Evolutionary conservation across 1,139 yeast species (phyloP).

Genomic region (Hyphopichia wangnamkhiaoensis): DNA sequence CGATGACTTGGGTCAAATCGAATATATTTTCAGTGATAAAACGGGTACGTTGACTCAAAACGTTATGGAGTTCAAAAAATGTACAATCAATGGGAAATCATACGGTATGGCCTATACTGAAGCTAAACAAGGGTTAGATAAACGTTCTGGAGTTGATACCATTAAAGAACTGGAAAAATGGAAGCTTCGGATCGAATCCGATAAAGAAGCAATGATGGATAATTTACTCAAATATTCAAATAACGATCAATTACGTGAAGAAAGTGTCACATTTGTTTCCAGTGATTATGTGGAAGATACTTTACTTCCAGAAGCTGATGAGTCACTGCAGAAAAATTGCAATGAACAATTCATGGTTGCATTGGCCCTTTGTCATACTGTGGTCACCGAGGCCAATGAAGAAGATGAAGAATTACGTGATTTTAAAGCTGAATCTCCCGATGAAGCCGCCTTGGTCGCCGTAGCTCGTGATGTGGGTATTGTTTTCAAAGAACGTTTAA

Average conservation of each 20-base stretch:
- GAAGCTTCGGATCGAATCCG: slow-evolving; percentile 60
- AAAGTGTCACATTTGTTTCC: slow-evolving; percentile 76
- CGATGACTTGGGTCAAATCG: slow-evolving; percentile 96
- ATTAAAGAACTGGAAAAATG: slow-evolving; percentile 67
- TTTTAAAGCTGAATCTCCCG: slow-evolving; percentile 96
- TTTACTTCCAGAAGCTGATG: slow-evolving; percentile 42
- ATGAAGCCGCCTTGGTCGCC: slow-evolving; percentile 92
- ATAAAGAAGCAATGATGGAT: slow-evolving; percentile 65
- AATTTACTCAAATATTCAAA: slow-evolving; percentile 46
- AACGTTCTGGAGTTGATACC: slow-evolving; percentile 81
- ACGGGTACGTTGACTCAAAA: slow-evolving; percentile 97
- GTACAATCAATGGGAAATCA: slow-evolving; percentile 82
- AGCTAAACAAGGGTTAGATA: slow-evolving; percentile 89
- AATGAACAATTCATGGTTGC: slow-evolving; percentile 83
- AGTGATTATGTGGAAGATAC: slow-evolving; percentile 52
- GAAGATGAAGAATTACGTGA: slow-evolving; percentile 54
- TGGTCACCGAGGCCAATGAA: slow-evolving; percentile 67
- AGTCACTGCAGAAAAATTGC: slow-evolving; percentile 57
- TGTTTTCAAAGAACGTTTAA: slow-evolving; percentile 73
- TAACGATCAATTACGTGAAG: slow-evolving; percentile 63
- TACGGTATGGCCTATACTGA: slow-evolving; percentile 97
- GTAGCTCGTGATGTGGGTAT: slow-evolving; percentile 94
- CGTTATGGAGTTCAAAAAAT: slow-evolving; percentile 94
- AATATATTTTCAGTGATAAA: slow-evolving; percentile 92
- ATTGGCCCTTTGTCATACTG: slow-evolving; percentile 89